Base-by-base conservation (phyloP, 192 early-diverging fungal species). In the Gaertneriomyces semiglobifer region DNA sequence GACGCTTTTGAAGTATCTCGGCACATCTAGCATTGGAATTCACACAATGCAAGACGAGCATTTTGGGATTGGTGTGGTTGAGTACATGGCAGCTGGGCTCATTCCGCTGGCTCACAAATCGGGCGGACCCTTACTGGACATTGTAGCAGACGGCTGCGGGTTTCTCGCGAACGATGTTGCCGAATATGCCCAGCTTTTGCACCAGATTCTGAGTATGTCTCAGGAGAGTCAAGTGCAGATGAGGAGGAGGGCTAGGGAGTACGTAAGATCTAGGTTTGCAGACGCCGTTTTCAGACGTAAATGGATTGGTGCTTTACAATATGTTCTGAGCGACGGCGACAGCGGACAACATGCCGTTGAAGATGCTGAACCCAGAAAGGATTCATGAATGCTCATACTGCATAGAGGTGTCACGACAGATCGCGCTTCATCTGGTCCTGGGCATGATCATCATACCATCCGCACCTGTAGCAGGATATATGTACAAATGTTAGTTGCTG, bases 21-120 rank as follows among this genome's bases (percentile, higher is more conserved):
- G 77, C 16, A 65, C 59, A 12, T 80, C 86, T 38, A 79, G 82
- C 53, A 74, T 99, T 54, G 97, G 95, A 5, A 51, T 99, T 11
- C 95, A 98, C 71, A 93, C 95, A 11, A 99, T 99, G 97, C 82
- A 82, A 68, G 90, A 99, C 68, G 97, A 99, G 73, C 97, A 99
- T 70, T 99, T 99, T 83, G 97, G 97, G 5, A 99, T 99, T 63
- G 88, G 91, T 38, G 85, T 98, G 51, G 91, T 99, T 2, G 97
- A 99, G 72, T 97, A 94, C 71, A 97, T 99, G 96, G 91, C 93
- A 19, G 87, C 91, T 9, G 93, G 92, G 19, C 54, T 94, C 46
- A 84, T 95, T 12, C 77, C 90, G 11, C 66, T 95, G 7, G 91
- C 87, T 11, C 86, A 95, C 68, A 84, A 90, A 66, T 93, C 91